phyloP scores from a whole-genome alignment of 2,329 filamentous ascomycete species.

The Paracorniculantispora psalliotae region DNA sequence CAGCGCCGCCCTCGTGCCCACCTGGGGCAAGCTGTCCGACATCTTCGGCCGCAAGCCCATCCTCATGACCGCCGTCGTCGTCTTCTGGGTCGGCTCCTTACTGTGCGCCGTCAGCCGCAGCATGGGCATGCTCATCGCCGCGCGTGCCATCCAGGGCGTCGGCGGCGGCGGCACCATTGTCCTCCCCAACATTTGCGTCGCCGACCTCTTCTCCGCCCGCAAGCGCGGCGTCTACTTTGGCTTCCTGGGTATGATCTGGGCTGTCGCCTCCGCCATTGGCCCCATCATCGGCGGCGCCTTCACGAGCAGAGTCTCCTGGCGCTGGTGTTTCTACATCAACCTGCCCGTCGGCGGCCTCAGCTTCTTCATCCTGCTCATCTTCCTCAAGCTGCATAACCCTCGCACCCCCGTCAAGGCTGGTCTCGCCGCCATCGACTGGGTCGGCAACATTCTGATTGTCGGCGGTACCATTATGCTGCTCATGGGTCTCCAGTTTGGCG shows the following conservation, averaged over 20 bases:
- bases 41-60: slow-evolving; percentile 55
- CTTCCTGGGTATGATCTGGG: slow-evolving; percentile 55
- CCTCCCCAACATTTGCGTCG: slow-evolving; percentile 55
- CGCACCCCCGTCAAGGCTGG: slow-evolving; percentile 58
- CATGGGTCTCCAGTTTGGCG: slow-evolving; percentile 80
- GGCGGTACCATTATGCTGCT: slow-evolving; percentile 81
- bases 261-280: slow-evolving; percentile 59
- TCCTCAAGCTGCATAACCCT: slow-evolving; percentile 65
- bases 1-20: slow-evolving; percentile 60
- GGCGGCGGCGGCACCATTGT: slow-evolving; percentile 55
- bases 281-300: slow-evolving; percentile 66
- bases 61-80: slow-evolving; percentile 43
- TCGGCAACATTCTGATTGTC: slow-evolving; percentile 55
- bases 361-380: slow-evolving; percentile 50
- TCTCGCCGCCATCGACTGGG: slow-evolving; percentile 58
- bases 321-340: slow-evolving; percentile 69
- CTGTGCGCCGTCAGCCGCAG: slow-evolving; percentile 46
- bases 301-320: slow-evolving; percentile 58
- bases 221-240: slow-evolving; percentile 52
- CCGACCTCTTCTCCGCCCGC: slow-evolving; percentile 68
- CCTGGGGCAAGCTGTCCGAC: slow-evolving; percentile 62
- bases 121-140: slow-evolving; percentile 50
- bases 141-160: slow-evolving; percentile 51
- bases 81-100: slow-evolving; percentile 52
- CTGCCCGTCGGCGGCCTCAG: slow-evolving; percentile 42